A percentile compares a stretch with the other conserved stretches of the same genome.
These are phyloP conservation scores for Geotrichum candidum DNA, from an alignment of 1,139 yeast genomes.

Conservation along the genomic window DNA sequence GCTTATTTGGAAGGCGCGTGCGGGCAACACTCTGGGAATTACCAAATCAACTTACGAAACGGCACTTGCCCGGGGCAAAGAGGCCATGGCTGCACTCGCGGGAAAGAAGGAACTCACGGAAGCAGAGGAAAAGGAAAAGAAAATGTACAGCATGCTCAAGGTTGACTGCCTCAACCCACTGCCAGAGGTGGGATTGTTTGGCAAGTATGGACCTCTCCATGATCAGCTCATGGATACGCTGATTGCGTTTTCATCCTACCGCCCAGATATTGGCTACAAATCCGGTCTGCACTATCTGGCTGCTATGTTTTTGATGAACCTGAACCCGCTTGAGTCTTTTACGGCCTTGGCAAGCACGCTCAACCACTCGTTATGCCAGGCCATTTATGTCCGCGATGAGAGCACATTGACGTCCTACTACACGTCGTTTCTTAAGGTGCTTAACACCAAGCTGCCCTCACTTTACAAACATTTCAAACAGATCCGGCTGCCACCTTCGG, in stretches of 20 bases:
- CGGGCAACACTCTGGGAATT: constrained; percentile 38
- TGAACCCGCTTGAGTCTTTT: constrained; percentile 41
- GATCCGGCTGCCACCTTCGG: constrained; percentile 36
- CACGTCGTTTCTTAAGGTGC: constrained; percentile 44
- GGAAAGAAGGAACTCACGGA: background rate
- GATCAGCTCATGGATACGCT: constrained; percentile 34
- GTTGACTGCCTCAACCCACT: constrained; percentile 36
- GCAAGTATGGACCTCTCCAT: constrained; percentile 35
- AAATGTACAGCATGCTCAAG: constrained; percentile 23
- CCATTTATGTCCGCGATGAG: constrained; percentile 29
- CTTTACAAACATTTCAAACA: constrained; percentile 48
- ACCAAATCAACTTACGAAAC: constrained; percentile 22
- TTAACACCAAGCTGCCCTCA: constrained; percentile 42
- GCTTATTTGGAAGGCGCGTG: constrained; percentile 47
- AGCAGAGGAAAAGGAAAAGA: background rate
- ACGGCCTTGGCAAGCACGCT: constrained; percentile 43
- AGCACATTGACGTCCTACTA: constrained; percentile 32
- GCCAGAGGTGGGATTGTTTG: constrained; percentile 45
- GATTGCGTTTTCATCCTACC: constrained; percentile 32
- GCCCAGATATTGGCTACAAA: constrained; percentile 30
- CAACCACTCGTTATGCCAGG: constrained; percentile 32
- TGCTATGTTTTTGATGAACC: constrained; percentile 41
- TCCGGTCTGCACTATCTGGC: constrained; percentile 32
- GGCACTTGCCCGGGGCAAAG: constrained; percentile 26
- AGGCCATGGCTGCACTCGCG: constrained; percentile 18